Evolutionary conservation across 2,329 filamentous ascomycete species (phyloP).

Genomic region (Colletotrichum higginsianum): DNA sequence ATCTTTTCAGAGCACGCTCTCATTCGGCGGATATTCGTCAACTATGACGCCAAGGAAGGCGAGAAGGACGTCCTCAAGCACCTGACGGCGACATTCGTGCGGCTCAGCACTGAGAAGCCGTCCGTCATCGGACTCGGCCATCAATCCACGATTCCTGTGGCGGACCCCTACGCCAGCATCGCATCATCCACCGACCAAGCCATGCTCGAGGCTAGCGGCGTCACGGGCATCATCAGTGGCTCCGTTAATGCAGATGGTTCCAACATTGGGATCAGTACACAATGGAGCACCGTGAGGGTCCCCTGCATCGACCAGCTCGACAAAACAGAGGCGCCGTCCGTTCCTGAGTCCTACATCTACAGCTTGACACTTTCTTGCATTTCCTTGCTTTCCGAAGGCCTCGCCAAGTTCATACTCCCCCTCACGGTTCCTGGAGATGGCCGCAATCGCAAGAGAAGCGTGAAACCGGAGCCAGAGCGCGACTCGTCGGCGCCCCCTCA

Average conservation of each 20-base stretch:
- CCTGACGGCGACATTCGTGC: conserved; percentile 90
- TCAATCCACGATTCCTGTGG: conserved; percentile 86
- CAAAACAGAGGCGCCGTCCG: conserved; percentile 84
- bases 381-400: conserved; percentile 88
- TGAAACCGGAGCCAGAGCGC: conserved; percentile 60
- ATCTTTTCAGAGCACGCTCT: conserved; percentile 87
- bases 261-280: conserved; percentile 85
- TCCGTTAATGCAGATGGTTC: conserved; percentile 76
- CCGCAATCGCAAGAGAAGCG: conserved; percentile 65
- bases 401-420: conserved; percentile 94
- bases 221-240: conserved; percentile 88
- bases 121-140: conserved; percentile 88
- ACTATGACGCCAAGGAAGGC: conserved; percentile 82
- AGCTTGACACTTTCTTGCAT: conserved; percentile 90
- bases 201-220: conserved; percentile 89
- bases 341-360: conserved; percentile 96
- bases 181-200: conserved; percentile 81
- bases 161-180: conserved; percentile 68
- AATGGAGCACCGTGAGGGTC: conserved; percentile 91
- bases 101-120: conserved; percentile 92
- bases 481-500: conserved; percentile 59
- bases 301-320: conserved; percentile 95
- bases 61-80: conserved; percentile 85
- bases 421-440: conserved; percentile 85
- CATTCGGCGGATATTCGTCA: conserved; percentile 82